Conservation (phyloP, 768 basidiomycete genomes). For the Tulasnella sp. region DNA sequence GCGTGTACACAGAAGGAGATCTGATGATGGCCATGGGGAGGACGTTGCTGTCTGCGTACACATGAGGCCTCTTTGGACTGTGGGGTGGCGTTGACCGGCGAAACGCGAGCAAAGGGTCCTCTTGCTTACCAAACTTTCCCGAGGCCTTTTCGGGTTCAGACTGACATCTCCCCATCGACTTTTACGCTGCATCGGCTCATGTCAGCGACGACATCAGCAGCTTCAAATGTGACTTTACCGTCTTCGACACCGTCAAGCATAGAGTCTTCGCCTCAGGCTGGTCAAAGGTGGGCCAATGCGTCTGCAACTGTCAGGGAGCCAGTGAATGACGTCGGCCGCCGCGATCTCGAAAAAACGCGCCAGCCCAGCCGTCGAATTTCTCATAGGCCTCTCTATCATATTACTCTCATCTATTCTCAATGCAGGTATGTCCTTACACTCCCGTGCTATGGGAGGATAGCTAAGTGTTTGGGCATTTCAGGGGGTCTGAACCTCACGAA, state of each 20-base stretch:
- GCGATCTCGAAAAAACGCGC: background rate
- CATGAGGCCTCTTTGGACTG: background rate
- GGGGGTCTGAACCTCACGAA: slow-evolving; percentile 88
- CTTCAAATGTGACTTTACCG: background rate
- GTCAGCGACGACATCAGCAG: background rate
- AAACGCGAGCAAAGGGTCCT: background rate
- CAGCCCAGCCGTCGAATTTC: slow-evolving; percentile 52
- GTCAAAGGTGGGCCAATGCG: background rate
- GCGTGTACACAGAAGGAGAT: background rate
- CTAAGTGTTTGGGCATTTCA: slow-evolving; percentile 20
- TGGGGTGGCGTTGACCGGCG: background rate
- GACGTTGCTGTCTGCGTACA: background rate
- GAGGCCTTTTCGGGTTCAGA: background rate
- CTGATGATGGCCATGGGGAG: background rate
- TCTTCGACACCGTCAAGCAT: background rate
- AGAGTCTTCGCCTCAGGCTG: background rate
- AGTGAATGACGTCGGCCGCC: background rate
- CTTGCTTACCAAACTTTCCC: background rate
- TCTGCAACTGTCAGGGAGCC: background rate
- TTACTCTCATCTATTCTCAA: slow-evolving; percentile 75
- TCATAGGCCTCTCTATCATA: slow-evolving; percentile 73
- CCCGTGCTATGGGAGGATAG: background rate
- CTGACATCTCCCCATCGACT: background rate
- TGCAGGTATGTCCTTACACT: slow-evolving; percentile 37
- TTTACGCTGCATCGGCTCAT: background rate